These are phyloP conservation scores for Pyrrhoderma lamaoense DNA, from an alignment of 1,284 basidiomycete genomes.

Conservation along the genomic window DNA sequence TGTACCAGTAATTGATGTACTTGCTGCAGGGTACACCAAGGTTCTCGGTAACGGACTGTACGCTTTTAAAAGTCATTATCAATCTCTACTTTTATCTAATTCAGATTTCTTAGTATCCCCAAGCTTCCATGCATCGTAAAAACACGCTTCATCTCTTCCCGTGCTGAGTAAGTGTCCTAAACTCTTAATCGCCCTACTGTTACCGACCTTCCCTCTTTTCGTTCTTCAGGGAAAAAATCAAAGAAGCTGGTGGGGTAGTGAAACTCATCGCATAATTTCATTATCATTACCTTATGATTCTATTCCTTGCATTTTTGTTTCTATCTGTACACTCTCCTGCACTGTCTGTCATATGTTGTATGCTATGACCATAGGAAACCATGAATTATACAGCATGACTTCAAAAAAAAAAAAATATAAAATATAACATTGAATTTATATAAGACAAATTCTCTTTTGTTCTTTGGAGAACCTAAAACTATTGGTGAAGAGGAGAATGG, in stretches of 20 bases:
- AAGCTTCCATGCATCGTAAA: constrained; percentile 91
- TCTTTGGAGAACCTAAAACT: no score
- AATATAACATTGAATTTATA: no score
- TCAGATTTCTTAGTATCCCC: constrained; percentile 45
- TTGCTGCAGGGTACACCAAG: constrained; percentile 85
- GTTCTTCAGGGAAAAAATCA: constrained; percentile 64
- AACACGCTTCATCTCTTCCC: constrained; percentile 86
- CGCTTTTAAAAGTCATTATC: constrained; percentile 24
- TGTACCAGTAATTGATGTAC: constrained; percentile 88
- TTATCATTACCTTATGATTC: neutral
- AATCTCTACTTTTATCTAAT: no score
- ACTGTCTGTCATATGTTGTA: no score
- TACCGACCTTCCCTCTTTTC: no score
- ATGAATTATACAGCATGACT: no score
- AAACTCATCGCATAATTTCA: constrained; percentile 74
- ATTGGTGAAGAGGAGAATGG: no score
- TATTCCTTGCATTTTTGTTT: neutral
- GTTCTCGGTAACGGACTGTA: constrained; percentile 83
- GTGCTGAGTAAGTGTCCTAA: constrained; percentile 68
- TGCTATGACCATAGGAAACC: no score
- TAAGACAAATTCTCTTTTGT: no score
- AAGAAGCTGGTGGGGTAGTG: constrained; percentile 91
- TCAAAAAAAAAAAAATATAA: no score
- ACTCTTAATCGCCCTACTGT: no score
- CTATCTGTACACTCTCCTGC: no score